phyloP scores from a whole-genome alignment of 371 early-diverging fungal species.

The Circinella umbellata region DNA sequence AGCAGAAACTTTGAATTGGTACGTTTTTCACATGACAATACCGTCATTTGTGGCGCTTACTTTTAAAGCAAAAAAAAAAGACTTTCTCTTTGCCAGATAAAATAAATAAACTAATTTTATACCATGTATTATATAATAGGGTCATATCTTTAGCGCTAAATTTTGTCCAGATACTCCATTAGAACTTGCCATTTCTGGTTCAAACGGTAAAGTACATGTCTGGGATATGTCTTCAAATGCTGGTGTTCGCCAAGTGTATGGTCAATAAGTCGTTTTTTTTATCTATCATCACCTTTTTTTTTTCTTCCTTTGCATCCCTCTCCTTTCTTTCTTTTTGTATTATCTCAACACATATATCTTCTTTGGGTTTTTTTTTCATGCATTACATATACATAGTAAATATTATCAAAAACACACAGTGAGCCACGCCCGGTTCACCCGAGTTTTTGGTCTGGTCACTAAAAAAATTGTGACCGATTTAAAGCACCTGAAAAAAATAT shows the following conservation, averaged over 20 bases:
- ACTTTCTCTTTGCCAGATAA: no score
- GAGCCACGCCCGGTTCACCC: no score
- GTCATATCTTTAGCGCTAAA: constrained; percentile 83
- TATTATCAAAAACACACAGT: no score
- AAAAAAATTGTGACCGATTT: no score
- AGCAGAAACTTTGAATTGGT: constrained; percentile 80
- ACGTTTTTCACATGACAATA: constrained; percentile 13
- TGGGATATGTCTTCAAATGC: constrained; percentile 92
- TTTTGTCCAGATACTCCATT: constrained; percentile 91
- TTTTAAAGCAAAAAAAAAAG: not conserved
- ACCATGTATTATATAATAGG: constrained; percentile 31
- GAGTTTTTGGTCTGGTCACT: no score
- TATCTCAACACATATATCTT: no score
- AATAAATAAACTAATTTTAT: no score
- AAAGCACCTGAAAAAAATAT: no score
- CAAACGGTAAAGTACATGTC: constrained; percentile 83
- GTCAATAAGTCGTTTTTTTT: constrained; percentile 27
- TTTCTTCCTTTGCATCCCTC: not conserved
- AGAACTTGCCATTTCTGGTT: constrained; percentile 86
- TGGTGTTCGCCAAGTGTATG: constrained; percentile 76
- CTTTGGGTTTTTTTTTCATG: no score
- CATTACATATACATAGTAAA: no score
- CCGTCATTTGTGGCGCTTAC: no score
- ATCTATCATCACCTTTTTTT: constrained; percentile 4
- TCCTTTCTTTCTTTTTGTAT: not conserved